Conservation (phyloP, 768 basidiomycete species). For the Porpolomopsis calyptriformis region DNA sequence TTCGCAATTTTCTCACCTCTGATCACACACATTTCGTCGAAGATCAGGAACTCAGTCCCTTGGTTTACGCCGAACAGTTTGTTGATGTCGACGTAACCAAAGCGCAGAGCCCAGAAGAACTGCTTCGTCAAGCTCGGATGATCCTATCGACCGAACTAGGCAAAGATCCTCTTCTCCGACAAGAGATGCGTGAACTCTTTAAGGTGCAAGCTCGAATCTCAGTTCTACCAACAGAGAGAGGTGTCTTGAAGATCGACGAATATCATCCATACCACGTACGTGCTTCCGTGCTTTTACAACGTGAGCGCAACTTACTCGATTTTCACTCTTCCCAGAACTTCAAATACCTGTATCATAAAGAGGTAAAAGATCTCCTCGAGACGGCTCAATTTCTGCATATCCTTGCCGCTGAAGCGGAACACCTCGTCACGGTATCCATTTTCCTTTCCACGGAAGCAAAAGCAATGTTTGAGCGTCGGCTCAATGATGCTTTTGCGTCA, state of each 20-base stretch:
- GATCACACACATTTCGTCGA: slow-evolving; percentile 59
- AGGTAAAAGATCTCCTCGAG: slow-evolving; percentile 55
- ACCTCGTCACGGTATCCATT: slow-evolving; percentile 70
- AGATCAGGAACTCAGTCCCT: slow-evolving; percentile 73
- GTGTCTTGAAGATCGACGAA: slow-evolving; percentile 65
- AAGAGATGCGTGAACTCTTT: slow-evolving; percentile 66
- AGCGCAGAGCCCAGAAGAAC: slow-evolving; percentile 50
- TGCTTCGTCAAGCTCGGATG: slow-evolving; percentile 65
- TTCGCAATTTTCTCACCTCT: slow-evolving; percentile 65
- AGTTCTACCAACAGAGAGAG: slow-evolving; percentile 81
- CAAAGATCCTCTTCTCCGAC: slow-evolving; percentile 82
- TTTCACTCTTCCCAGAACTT: slow-evolving; percentile 52
- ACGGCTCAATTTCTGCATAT: slow-evolving; percentile 83
- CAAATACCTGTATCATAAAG: slow-evolving; percentile 85
- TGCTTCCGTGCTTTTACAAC: slow-evolving; percentile 7
- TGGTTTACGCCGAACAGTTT: slow-evolving; percentile 79
- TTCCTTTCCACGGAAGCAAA: slow-evolving; percentile 51
- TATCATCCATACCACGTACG: slow-evolving; percentile 63
- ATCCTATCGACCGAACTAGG: slow-evolving; percentile 85
- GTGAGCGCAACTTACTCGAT: background rate
- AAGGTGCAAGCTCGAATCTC: slow-evolving; percentile 65
- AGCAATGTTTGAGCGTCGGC: slow-evolving; percentile 56
- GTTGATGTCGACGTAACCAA: slow-evolving; percentile 55
- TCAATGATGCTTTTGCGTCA: slow-evolving; percentile 77
- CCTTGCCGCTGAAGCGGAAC: slow-evolving; percentile 81